Percentiles rank a stretch among this genome's conserved stretches.
Conservation (phyloP, 1,284 basidiomycete species). For the Malassezia psittaci region DNA sequence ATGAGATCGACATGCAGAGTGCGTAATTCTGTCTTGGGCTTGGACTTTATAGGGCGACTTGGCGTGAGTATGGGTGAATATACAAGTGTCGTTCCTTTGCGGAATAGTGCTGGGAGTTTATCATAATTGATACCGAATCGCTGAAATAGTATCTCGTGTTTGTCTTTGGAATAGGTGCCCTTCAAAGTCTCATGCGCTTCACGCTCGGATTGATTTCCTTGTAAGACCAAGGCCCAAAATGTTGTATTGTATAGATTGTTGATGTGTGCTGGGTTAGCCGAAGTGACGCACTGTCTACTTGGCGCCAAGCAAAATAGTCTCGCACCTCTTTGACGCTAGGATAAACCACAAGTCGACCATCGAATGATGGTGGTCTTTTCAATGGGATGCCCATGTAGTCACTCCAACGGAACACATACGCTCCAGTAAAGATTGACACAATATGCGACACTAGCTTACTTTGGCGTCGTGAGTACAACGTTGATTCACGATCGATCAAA, state of each 20-base stretch:
- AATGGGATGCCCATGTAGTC: conserved; percentile 63
- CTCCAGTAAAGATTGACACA: conserved; percentile 82
- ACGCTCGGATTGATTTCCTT: conserved; percentile 63
- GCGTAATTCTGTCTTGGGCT: conserved; percentile 20
- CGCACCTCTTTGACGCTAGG: conserved; percentile 62
- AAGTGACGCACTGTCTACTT: conserved; percentile 69
- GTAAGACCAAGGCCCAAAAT: conserved; percentile 85
- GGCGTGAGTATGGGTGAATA: neutral
- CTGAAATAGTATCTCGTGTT: conserved; percentile 79
- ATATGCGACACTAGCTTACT: conserved; percentile 82
- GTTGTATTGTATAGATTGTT: conserved; percentile 95
- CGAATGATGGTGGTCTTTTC: conserved; percentile 75
- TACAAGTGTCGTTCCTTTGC: conserved; percentile 76
- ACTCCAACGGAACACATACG: conserved; percentile 78
- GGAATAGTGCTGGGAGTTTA: conserved; percentile 60
- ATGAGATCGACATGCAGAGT: conserved; percentile 46
- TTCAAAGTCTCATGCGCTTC: conserved; percentile 65
- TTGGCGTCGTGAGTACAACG: conserved; percentile 71
- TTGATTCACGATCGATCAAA: conserved; percentile 64
- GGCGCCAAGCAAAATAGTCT: conserved; percentile 92
- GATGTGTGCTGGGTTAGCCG: conserved; percentile 68
- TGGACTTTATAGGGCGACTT: neutral
- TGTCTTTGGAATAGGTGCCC: conserved; percentile 77
- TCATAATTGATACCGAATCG: conserved; percentile 83
- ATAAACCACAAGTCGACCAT: conserved; percentile 72